Evolutionary conservation across 148 eudicot genomes (phyloP), one percentile per base, ranked within the genome.

Genomic region (Rheum nobile): DNA sequence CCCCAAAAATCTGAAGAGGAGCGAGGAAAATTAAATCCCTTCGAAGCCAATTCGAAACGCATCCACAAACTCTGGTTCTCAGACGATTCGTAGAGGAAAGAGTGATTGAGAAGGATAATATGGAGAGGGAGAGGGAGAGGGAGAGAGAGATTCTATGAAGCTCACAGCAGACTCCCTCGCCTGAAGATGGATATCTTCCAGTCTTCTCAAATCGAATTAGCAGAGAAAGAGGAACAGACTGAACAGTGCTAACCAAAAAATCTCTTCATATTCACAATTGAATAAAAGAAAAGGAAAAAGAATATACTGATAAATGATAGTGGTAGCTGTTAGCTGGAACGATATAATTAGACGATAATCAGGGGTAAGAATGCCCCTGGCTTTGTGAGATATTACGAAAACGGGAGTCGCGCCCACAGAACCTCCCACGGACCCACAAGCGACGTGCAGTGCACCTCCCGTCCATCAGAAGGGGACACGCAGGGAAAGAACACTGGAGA

Each of bases 41-140:
- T 84, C 90, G 77, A 61, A 87, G 90, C 90, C 90, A 87, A 81
- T 87, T 85, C 55, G 86, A 76, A 87, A 81, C 76, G 90, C 86
- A 72, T 87, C 88, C 88, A 85, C 19, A 87, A 70, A 81, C 86
- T 86, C 90, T 86, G 19, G 24, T 77, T 54, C 1, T 12, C 17
- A 7, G 29, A 55, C 12, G 61, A 70, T 24, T 39, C 39, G 70
- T 24, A 34, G 39, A 34, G n/a, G 22, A 24, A 22, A 8, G 50
- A 71, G 9, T 16, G 73, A 13, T 8, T 4, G 41, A 16, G 13
- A 68, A 35, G 71, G 73, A 39, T 10, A 71, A 39, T 19, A 24
- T 5, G 72, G 21, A 65, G 70, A 65, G 61, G 6, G 48, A 44
- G 47, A 70, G 43, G 54, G 78, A 77, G 52, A 73, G 26, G 22